phyloP scores from a whole-genome alignment of 2,329 filamentous ascomycete genomes.

The Penicillium janthinellum region DNA sequence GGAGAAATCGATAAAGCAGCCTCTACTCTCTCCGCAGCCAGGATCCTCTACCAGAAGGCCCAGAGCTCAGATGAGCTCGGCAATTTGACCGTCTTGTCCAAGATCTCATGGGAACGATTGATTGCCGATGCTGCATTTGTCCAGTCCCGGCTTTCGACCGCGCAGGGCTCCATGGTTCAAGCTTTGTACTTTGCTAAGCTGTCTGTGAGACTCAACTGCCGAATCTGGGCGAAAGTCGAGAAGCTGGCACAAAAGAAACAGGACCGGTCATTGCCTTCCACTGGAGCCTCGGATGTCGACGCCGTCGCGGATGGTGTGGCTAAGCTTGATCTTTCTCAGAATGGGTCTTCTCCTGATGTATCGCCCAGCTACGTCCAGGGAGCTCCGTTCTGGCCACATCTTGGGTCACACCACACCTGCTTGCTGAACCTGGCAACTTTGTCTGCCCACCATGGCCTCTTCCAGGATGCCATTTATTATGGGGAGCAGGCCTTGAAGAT shows the following conservation, averaged over 20 bases:
- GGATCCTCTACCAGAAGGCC: slow-evolving; percentile 35
- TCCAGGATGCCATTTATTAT: slow-evolving; percentile 85
- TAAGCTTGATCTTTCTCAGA: slow-evolving; percentile 42
- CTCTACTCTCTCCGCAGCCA: slow-evolving; percentile 35
- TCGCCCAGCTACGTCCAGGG: slow-evolving; percentile 54
- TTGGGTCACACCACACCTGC: slow-evolving; percentile 71
- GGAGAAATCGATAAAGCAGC: slow-evolving; percentile 65
- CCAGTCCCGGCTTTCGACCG: slow-evolving; percentile 66
- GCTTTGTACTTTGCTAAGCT: slow-evolving; percentile 53
- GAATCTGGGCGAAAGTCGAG: slow-evolving; percentile 56
- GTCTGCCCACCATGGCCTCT: slow-evolving; percentile 82
- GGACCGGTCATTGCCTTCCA: slow-evolving; percentile 28
- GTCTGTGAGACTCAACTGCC: slow-evolving; percentile 52
- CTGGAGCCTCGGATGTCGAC: slow-evolving; percentile 36
- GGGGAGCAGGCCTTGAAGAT: slow-evolving; percentile 80
- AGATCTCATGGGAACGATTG: slow-evolving; percentile 54
- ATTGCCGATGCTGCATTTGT: slow-evolving; percentile 64
- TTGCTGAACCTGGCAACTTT: slow-evolving; percentile 74
- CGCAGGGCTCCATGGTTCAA: slow-evolving; percentile 50
- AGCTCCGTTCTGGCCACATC: slow-evolving; percentile 77
- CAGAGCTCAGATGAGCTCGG: slow-evolving; percentile 34
- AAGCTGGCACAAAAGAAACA: slow-evolving; percentile 43
- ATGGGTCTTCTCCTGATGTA: slow-evolving; percentile 37
- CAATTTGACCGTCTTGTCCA: slow-evolving; percentile 41
- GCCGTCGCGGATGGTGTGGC: slow-evolving; percentile 42